Evolutionary conservation across 768 basidiomycete species (phyloP).

Genomic region (Collybiopsis confluens): DNA sequence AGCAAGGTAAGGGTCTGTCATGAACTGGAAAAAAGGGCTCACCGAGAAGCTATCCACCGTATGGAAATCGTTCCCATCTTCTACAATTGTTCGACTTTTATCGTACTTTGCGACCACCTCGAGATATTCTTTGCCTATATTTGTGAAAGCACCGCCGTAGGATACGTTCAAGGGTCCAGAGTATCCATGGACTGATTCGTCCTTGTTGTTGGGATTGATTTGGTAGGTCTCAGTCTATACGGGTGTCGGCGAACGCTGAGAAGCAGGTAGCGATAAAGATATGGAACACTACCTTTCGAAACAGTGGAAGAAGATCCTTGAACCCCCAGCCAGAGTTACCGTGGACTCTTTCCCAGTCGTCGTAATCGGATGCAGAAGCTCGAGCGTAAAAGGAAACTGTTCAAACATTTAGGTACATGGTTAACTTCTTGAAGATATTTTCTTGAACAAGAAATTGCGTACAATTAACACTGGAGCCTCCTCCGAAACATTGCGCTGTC

Average conservation of each 20-base stretch:
- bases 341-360: slow-evolving; percentile 53
- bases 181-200: slow-evolving; percentile 30
- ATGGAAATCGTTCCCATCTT: slow-evolving; percentile 32
- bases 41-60: neutral
- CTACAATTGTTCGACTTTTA: slow-evolving; percentile 23
- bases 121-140: slow-evolving; percentile 35
- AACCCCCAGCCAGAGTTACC: slow-evolving; percentile 62
- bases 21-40: too few species aligned
- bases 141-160: slow-evolving; percentile 27
- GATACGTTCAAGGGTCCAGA: slow-evolving; percentile 37
- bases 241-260: too few species aligned
- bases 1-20: too few species aligned
- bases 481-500: slow-evolving; percentile 51
- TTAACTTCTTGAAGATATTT: neutral
- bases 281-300: slow-evolving; percentile 42
- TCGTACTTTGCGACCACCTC: slow-evolving; percentile 31
- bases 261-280: slow-evolving; percentile 3
- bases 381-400: slow-evolving; percentile 54
- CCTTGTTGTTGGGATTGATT: slow-evolving; percentile 9
- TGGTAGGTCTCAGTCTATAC: slow-evolving; percentile 36
- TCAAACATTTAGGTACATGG: neutral
- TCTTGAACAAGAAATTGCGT: slow-evolving; percentile 10
- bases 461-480: slow-evolving; percentile 64
- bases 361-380: slow-evolving; percentile 58
- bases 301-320: slow-evolving; percentile 48